Evolutionary conservation across 139 green algal genomes (phyloP).

Genomic region (Mesotaenium endlicherianum): DNA sequence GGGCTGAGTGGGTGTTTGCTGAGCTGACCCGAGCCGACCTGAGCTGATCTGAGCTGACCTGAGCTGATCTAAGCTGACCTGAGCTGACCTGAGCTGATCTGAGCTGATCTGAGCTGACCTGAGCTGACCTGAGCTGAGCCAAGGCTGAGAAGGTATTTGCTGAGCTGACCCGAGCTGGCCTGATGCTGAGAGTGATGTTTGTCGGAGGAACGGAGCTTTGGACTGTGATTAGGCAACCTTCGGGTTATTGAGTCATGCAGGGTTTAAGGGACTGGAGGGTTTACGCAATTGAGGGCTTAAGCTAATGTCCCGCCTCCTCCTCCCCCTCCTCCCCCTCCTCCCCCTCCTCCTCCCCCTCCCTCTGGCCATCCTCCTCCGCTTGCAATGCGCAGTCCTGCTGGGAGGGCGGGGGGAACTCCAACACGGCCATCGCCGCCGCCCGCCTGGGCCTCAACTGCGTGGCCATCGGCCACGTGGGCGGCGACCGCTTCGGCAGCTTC

Average conservation of each 20-base stretch:
- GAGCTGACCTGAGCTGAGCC: too few species aligned
- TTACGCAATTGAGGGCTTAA: too few species aligned
- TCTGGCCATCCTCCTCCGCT: background rate
- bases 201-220: background rate
- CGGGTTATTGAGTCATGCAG: too few species aligned
- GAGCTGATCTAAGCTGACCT: too few species aligned
- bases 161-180: background rate
- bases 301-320: background rate
- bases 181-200: background rate
- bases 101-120: too few species aligned
- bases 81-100: too few species aligned
- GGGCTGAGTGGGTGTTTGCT: too few species aligned
- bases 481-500: constrained; percentile 81
- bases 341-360: background rate
- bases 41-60: too few species aligned
- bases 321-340: constrained; percentile 10
- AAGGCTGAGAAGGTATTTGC: background rate
- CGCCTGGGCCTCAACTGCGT: constrained; percentile 74
- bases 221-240: background rate
- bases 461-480: constrained; percentile 73
- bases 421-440: constrained; percentile 87
- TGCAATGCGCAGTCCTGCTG: constrained; percentile 24
- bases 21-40: too few species aligned
- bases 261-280: too few species aligned
- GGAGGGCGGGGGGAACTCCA: constrained; percentile 82